Conservation (phyloP, 2,329 filamentous ascomycete genomes). For the Lithohypha guttulata region DNA sequence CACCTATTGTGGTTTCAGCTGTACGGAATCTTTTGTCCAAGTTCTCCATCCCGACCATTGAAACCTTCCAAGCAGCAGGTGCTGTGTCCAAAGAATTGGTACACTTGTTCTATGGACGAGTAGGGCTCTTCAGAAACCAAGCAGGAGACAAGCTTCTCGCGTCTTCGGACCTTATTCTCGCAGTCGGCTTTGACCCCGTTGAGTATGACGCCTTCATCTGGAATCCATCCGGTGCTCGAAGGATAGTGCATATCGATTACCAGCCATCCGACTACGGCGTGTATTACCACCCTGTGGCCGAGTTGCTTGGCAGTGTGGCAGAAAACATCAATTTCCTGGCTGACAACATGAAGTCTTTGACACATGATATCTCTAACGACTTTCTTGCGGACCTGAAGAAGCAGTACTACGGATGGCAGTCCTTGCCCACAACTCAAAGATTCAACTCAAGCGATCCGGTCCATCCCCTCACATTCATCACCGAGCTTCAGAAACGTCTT, state of each 20-base stretch:
- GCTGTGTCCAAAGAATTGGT: slow-evolving; percentile 34
- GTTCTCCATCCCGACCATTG: slow-evolving; percentile 37
- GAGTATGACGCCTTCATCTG: slow-evolving; percentile 39
- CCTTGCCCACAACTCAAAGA: slow-evolving; percentile 18
- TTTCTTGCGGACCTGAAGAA: slow-evolving; percentile 26
- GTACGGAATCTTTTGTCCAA: slow-evolving; percentile 34
- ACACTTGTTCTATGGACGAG: slow-evolving; percentile 37
- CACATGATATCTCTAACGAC: slow-evolving; percentile 29
- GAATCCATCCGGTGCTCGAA: slow-evolving; percentile 32
- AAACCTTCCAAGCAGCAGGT: slow-evolving; percentile 42
- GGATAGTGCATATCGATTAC: slow-evolving; percentile 38
- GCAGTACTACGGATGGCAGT: slow-evolving; percentile 31
- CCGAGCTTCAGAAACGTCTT: slow-evolving; percentile 32
- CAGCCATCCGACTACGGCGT: slow-evolving; percentile 29
- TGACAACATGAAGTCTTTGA: slow-evolving; percentile 25
- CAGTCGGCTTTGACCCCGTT: slow-evolving; percentile 39
- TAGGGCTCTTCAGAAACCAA: slow-evolving; percentile 41
- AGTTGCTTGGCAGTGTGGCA: slow-evolving; percentile 35
- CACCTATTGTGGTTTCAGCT: slow-evolving; percentile 31
- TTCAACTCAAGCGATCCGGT: slow-evolving; percentile 25
- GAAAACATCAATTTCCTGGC: slow-evolving; percentile 32
- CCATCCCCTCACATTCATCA: slow-evolving; percentile 38
- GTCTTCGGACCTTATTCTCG: slow-evolving; percentile 35
- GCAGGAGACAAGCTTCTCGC: slow-evolving; percentile 37
- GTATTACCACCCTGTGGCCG: slow-evolving; percentile 33